A percentile compares a stretch with the other conserved stretches of the same genome.
These are phyloP conservation scores for Labyrinthula sp. DNA, from an alignment of 352 stramenopile genomes.

Conservation along the genomic window DNA sequence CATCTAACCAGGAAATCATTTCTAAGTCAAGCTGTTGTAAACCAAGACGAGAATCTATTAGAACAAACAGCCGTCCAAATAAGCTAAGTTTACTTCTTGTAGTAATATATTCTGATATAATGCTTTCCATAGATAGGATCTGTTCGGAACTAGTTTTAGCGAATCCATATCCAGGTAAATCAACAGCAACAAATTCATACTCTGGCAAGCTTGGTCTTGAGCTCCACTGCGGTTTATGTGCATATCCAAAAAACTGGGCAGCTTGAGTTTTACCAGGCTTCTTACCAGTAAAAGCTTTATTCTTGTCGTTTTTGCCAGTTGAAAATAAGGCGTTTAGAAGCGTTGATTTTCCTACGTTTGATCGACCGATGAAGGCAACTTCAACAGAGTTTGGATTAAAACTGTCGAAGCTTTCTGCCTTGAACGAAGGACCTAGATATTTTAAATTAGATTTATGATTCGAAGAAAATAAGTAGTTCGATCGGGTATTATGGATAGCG, in stretches of 20 bases:
- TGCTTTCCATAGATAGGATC: constrained; percentile 46
- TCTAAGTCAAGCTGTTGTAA: constrained; percentile 50
- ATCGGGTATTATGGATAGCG: too few species aligned
- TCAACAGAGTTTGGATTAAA: constrained; percentile 46
- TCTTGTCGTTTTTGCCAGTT: constrained; percentile 2
- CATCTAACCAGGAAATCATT: constrained; percentile 60
- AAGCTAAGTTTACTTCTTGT: constrained; percentile 38
- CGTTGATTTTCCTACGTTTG: constrained; percentile 62
- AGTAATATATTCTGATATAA: constrained; percentile 49
- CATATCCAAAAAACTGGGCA: constrained; percentile 28
- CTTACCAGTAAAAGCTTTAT: constrained; percentile 40
- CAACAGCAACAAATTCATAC: constrained; percentile 14
- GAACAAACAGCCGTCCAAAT: constrained; percentile 32
- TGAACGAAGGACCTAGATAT: constrained; percentile 6
- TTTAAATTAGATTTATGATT: too few species aligned
- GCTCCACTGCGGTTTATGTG: not conserved
- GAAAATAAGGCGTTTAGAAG: constrained; percentile 56
- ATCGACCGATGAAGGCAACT: constrained; percentile 56
- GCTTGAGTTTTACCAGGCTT: constrained; percentile 54
- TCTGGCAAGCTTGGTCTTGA: not conserved
- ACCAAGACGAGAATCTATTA: constrained; percentile 52
- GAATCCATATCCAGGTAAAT: constrained; percentile 46
- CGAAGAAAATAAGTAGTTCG: too few species aligned
- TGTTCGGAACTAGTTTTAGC: constrained; percentile 48
- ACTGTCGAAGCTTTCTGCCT: not conserved